Evolutionary conservation across 306 rosid genomes (phyloP), one percentile per base, ranked within the genome.

Genomic region (Cucurbita moschata): DNA sequence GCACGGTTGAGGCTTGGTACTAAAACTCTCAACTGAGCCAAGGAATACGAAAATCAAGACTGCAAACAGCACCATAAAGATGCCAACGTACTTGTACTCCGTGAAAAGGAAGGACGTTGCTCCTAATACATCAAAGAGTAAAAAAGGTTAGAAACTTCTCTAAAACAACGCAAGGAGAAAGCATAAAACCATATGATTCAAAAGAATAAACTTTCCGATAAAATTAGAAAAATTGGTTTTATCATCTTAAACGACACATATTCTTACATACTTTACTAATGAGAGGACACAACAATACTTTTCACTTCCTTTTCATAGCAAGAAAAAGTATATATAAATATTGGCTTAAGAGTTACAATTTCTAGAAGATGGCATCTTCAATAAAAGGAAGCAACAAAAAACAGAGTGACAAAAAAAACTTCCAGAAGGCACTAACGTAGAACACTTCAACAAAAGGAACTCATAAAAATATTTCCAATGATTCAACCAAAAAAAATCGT

Each of bases 71-170:
- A 78, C 85, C 99, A 91, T 91, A 88, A 91, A 94, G 75, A 86
- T 70, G 60, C 97, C 90, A 26, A 90, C 96, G 71, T 94, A 94
- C 79, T 84, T 80, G 70, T 90, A 94, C 64, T 85, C 89, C 0
- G 97, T 94, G 76, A 82, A 91, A n/a, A 94, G 95, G 80, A 94
- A 91, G 64, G 99, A 94, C 64, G 96, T 90, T 51, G 97, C 94
- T 58, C 99, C 99, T 94, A 92, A 62, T 43, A 78, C 15, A 42
- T 77, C 74, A 66, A 77, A 61, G 75, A 63, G 73, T 72, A 37
- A 67, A 74, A 70, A 10, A 8, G 44, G 55, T 86, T 26, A 82
- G 79, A 62, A 55, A 77, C 21, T 10, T 14, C 21, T 62, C 44
- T 72, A 72, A 43, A 12, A 44, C 38, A 66, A 42, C 23, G 5